These are phyloP conservation scores for Colletotrichum abscissum DNA, from an alignment of 2,329 filamentous ascomycete genomes.

Conservation along the genomic window DNA sequence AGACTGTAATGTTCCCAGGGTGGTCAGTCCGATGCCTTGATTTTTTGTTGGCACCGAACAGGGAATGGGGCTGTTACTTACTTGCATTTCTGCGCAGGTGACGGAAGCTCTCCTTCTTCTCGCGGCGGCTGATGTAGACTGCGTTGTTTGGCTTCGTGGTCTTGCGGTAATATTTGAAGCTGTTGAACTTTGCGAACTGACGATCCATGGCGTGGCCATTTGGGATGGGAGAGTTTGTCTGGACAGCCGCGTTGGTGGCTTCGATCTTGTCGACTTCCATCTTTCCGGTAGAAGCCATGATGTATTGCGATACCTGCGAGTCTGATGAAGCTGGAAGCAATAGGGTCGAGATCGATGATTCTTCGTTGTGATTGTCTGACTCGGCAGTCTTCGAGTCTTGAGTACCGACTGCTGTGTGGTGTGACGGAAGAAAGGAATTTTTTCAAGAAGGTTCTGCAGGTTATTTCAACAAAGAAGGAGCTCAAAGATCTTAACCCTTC, in stretches of 20 bases:
- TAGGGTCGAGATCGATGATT: not conserved
- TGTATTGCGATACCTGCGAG: not conserved
- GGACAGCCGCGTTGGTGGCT: not conserved
- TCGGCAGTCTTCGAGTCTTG: not conserved
- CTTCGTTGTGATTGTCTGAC: not conserved
- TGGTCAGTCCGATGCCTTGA: not conserved
- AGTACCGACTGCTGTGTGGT: not conserved
- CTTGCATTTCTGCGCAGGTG: not conserved
- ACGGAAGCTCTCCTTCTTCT: not conserved
- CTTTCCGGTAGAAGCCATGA: not conserved
- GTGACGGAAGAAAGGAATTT: not conserved
- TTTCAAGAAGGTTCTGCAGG: not conserved
- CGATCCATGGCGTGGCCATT: no score
- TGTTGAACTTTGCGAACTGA: not conserved
- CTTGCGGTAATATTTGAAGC: not conserved
- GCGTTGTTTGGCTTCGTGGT: not conserved
- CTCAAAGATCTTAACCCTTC: not conserved
- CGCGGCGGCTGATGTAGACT: no score
- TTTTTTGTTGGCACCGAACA: not conserved
- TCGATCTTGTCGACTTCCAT: not conserved
- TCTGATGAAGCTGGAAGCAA: not conserved
- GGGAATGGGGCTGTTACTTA: not conserved
- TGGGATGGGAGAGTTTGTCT: not conserved
- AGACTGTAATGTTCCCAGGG: not conserved
- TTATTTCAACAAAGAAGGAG: not conserved